Evolutionary conservation across 1,139 yeast genomes (phyloP), one percentile per base, ranked within the genome.

Genomic region (Candida sp.): DNA sequence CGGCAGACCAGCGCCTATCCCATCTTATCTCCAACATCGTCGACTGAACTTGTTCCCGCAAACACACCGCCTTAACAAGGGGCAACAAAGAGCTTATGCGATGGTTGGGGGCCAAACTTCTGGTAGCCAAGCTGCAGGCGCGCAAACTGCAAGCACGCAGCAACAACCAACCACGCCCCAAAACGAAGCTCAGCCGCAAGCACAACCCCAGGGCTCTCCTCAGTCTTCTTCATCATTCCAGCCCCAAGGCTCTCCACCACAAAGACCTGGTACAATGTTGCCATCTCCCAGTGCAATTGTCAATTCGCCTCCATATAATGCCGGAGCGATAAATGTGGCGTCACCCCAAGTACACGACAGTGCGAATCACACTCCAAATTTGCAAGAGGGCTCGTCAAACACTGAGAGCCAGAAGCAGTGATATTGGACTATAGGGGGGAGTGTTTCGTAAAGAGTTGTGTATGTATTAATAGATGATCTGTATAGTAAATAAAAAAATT

Each of bases 1-100:
- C 45, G 47, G 48, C 31, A 9, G 54, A 41, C 34, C 54, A 3
- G 40, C 33, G 3, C 28, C 39, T 4, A 46, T 11, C 42, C 40
- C 40, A 7, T 25, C 41, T 7, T 38, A 38, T 25, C 41, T 38
- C 4, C 41, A 38, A 9, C 41, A 38, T 38, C 41, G 41, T 9
- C n/a, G 41, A 23, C 41, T 38, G 41, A 38, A 38, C 27, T 25
- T 38, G 12, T 38, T 38, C n/a, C 41, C 41, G 2, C 41, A 38
- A 38, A 25, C 30, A 9, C 41, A 38, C 17, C 41, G 41, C 11
- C 41, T 38, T n/a, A 38, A 38, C 22, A 38, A 38, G 7, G 41
- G 41, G 3, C 41, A 38, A 8, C 41, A 38, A 38, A 12, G 41
- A 23, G 41, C 41, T 38, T 38, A 38, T 25, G 28, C 41, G n/a